Evolutionary conservation across 1,284 basidiomycete genomes (phyloP).

Genomic region (Athelia sp.): DNA sequence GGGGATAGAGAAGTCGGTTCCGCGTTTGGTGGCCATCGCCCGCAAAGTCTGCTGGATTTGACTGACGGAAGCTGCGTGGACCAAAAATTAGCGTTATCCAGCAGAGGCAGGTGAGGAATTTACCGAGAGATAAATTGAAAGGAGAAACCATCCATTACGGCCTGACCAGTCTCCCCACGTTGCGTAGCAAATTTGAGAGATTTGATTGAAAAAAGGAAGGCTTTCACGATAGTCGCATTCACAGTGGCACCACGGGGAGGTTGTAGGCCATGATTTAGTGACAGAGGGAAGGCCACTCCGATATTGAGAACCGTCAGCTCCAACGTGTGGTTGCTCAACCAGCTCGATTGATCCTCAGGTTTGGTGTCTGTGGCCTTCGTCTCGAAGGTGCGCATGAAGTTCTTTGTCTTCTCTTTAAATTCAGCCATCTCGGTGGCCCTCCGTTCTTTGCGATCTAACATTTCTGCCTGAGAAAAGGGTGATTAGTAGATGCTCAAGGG

Average conservation of each 20-base stretch:
- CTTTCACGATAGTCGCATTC: conserved; percentile 51
- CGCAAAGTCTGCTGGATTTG: conserved; percentile 62
- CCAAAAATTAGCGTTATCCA: conserved; percentile 4
- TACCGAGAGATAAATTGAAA: conserved; percentile 83
- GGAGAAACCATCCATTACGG: conserved; percentile 65
- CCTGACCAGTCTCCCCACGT: conserved; percentile 75
- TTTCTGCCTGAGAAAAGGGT: conserved; percentile 51
- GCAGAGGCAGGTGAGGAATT: conserved; percentile 13
- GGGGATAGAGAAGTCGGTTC: conserved; percentile 78
- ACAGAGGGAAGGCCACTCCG: conserved; percentile 82
- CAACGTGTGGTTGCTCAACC: conserved; percentile 66
- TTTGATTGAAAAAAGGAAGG: conserved; percentile 80
- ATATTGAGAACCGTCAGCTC: conserved; percentile 64
- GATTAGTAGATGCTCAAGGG: conserved; percentile 4
- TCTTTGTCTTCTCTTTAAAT: conserved; percentile 78
- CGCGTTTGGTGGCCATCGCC: conserved; percentile 65
- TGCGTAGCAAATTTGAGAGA: conserved; percentile 70
- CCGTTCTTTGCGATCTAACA: conserved; percentile 66
- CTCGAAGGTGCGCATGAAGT: conserved; percentile 70
- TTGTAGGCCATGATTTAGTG: conserved; percentile 47
- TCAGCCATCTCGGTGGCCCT: conserved; percentile 72
- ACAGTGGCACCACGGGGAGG: conserved; percentile 34
- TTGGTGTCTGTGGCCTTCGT: conserved; percentile 42
- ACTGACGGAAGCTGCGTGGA: conserved; percentile 82
- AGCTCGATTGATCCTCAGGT: conserved; percentile 38